Evolutionary conservation across 202 grass and related monocot genomes (phyloP).

Genomic region (Digitaria exilis): DNA sequence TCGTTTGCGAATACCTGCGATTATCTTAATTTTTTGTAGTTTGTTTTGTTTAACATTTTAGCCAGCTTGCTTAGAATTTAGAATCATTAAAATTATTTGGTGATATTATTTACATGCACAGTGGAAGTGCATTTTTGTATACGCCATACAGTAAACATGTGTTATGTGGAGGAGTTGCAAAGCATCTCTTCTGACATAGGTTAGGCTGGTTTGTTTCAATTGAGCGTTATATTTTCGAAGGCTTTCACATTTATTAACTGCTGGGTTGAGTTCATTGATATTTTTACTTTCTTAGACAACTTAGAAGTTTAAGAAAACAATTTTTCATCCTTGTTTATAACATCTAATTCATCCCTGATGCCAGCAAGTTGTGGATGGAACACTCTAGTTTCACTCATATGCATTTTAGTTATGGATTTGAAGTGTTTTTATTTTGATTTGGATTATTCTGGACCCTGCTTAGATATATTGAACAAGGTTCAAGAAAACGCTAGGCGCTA

Average conservation of each 20-base stretch:
- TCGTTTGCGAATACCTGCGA: neutral
- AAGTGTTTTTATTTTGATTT: slow-evolving; percentile 6
- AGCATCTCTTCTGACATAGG: neutral
- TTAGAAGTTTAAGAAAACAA: neutral
- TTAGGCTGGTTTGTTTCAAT: neutral
- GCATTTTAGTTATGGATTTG: neutral
- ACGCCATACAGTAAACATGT: neutral
- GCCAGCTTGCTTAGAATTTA: neutral
- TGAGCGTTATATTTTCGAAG: neutral
- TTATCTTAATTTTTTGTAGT: neutral
- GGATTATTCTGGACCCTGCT: neutral
- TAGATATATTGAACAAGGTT: neutral
- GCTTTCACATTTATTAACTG: neutral
- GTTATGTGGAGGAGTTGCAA: neutral
- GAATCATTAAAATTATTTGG: neutral
- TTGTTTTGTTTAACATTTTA: neutral
- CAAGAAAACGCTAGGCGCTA: too few species aligned
- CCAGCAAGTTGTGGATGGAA: neutral
- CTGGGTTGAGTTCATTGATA: neutral
- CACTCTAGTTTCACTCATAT: neutral
- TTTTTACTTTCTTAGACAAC: neutral
- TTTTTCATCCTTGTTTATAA: neutral
- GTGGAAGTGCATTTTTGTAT: neutral
- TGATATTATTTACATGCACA: neutral
- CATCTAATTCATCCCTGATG: neutral